Evolutionary conservation across 2,329 filamentous ascomycete genomes (phyloP), one percentile per base, ranked within the genome.

Genomic region (Colletotrichum scovillei): DNA sequence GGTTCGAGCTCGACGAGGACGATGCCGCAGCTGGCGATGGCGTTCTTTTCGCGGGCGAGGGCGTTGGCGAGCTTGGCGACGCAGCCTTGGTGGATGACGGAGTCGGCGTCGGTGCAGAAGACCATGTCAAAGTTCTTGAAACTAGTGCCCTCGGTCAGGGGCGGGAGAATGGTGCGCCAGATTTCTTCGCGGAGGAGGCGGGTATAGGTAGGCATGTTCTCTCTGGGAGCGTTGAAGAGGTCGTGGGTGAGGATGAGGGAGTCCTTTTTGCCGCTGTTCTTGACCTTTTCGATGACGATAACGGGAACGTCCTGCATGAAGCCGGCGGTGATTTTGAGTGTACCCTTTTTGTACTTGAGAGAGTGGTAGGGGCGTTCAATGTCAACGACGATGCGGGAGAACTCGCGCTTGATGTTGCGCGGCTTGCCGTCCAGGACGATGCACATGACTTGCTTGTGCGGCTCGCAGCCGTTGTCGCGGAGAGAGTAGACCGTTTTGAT

Each of bases 241-340:
- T 67, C 63, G 35, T 67, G 63, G 5, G 63, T 67, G 24, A 67
- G 63, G 12, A 67, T 35, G 35, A 67, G 63, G 6, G 63, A 67
- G 6, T 67, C 63, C 63, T 67, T 67, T 38, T 67, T 67, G 35
- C 63, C 63, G 53, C 26, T 35, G 26, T 67, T 67, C 53, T 59
- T 67, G 24, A 59, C 63, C 35, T 67, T 67, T 42, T 67, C 53
- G 19, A 67, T 59, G 35, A 67, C 63, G n/a, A 67, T 67, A 35
- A 67, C 63, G 53, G 63, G 63, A 9, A 67, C 63, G 4, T 67
- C 63, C 26, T 59, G 63, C 63, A 67, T 59, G 63, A 67, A 67
- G 24, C 63, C 63, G 19, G 63, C 63, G n/a, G 63, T 67, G 35
- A 67, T 35, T 7, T 59, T 58, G 35, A 67, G 63, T 4, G 11